Percentiles rank a stretch among this genome's conserved stretches.
Evolutionary conservation across 495 filamentous ascomycete species (phyloP).

Genomic region (Penicillium ucsense): DNA sequence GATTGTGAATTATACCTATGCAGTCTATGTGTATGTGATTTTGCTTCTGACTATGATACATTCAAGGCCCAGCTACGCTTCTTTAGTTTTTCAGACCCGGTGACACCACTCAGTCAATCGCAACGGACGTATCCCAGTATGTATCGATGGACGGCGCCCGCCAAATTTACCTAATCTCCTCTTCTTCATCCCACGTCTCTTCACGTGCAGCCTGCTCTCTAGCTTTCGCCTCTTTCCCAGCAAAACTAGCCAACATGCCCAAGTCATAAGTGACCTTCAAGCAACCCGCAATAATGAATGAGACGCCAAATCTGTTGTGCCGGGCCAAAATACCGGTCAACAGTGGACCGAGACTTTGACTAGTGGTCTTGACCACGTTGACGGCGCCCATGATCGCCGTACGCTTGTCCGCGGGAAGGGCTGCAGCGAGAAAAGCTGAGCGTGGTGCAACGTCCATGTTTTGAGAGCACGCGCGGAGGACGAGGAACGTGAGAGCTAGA

Average conservation of each 20-base stretch:
- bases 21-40: no score
- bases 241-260: conserved; percentile 60
- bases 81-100: no score
- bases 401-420: conserved; percentile 60
- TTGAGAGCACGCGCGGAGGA: conserved; percentile 60
- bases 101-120: no score
- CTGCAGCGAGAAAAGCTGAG: conserved; percentile 66
- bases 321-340: conserved; percentile 62
- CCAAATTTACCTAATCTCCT: conserved; percentile 5
- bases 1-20: no score
- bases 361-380: conserved; percentile 56
- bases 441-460: conserved; percentile 80
- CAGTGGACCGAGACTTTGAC: conserved; percentile 53
- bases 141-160: background rate
- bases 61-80: no score
- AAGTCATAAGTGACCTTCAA: conserved; percentile 66
- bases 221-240: conserved; percentile 23
- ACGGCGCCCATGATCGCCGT: conserved; percentile 70
- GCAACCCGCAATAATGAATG: conserved; percentile 61
- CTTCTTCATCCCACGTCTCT: conserved; percentile 10
- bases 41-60: no score
- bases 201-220: conserved; percentile 10
- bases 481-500: conserved; percentile 51
- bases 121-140: background rate
- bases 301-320: conserved; percentile 53